Evolutionary conservation across 1,284 basidiomycete species (phyloP).

Genomic region (Fomitiporia mediterranea): DNA sequence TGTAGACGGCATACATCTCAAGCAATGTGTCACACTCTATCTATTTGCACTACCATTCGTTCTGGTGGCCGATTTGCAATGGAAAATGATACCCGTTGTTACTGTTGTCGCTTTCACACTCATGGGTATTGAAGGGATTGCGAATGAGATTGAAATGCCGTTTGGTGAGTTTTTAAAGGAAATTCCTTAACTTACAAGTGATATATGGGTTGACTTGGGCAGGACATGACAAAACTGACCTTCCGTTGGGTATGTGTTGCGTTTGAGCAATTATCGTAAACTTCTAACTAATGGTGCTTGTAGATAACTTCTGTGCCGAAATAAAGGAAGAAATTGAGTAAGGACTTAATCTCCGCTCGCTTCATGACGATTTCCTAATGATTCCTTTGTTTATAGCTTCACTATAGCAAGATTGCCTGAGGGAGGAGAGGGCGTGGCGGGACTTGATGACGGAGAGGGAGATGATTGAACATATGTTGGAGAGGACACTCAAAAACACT

Average conservation of each 20-base stretch:
- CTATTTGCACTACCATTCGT: conserved; percentile 84
- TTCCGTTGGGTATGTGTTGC: conserved; percentile 54
- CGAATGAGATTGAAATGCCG: conserved; percentile 89
- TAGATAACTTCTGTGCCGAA: conserved; percentile 81
- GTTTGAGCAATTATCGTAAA: conserved; percentile 15
- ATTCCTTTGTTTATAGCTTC: conserved; percentile 43
- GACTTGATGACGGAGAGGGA: conserved; percentile 70
- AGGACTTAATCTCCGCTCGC: conserved; percentile 29
- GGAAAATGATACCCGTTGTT: conserved; percentile 79
- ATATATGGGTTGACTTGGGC: neutral
- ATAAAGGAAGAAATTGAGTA: conserved; percentile 80
- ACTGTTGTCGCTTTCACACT: conserved; percentile 83
- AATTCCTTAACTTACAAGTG: conserved; percentile 1
- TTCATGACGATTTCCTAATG: conserved; percentile 8
- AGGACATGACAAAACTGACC: conserved; percentile 60
- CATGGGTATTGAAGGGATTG: conserved; percentile 92
- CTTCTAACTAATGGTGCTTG: too few relatives aligned
- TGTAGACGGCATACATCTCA: conserved; percentile 80
- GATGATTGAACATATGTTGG: conserved; percentile 53
- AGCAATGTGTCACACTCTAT: conserved; percentile 89
- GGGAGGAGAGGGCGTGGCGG: conserved; percentile 60
- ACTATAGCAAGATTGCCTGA: conserved; percentile 76
- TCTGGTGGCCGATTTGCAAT: conserved; percentile 72
- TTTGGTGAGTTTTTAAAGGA: conserved; percentile 48
- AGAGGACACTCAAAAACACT: neutral